Percentiles rank a stretch among this genome's conserved stretches.
These are phyloP conservation scores for Chenopodium quinoa DNA, from an alignment of 148 eudicot genomes.

Conservation along the genomic window DNA sequence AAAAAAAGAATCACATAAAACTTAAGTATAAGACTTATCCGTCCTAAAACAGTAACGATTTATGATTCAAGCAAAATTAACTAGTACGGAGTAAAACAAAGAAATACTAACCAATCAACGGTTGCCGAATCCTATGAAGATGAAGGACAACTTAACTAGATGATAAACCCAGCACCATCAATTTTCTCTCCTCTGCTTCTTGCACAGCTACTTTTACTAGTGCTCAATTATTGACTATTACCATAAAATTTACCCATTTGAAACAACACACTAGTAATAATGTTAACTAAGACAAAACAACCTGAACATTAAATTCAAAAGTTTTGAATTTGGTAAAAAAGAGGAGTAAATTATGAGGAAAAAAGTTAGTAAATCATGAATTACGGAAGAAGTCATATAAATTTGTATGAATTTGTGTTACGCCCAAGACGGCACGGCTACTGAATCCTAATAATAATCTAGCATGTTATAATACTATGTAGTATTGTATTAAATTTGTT, in stretches of 20 bases:
- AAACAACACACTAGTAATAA: not conserved
- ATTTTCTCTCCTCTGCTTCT: not conserved
- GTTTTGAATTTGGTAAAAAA: slow-evolving; percentile 3
- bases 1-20: too few relatives aligned
- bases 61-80: too few relatives aligned
- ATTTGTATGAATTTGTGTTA: slow-evolving; percentile 27
- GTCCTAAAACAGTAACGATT: too few relatives aligned
- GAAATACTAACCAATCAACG: too few relatives aligned
- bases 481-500: not conserved
- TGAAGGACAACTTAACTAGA: too few relatives aligned
- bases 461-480: not conserved
- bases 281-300: not conserved
- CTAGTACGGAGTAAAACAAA: too few relatives aligned
- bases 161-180: too few relatives aligned
- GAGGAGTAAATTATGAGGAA: slow-evolving; percentile 15
- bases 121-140: too few relatives aligned
- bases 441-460: slow-evolving; percentile 15
- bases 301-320: not conserved
- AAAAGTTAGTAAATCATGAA: slow-evolving; percentile 28
- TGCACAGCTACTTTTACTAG: not conserved
- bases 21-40: too few relatives aligned
- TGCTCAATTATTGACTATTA: not conserved
- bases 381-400: slow-evolving; percentile 44
- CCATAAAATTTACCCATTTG: not conserved
- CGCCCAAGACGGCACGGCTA: slow-evolving; percentile 46